Conservation (phyloP, 1,139 yeast species). For the Suhomyces bribrorum region DNA sequence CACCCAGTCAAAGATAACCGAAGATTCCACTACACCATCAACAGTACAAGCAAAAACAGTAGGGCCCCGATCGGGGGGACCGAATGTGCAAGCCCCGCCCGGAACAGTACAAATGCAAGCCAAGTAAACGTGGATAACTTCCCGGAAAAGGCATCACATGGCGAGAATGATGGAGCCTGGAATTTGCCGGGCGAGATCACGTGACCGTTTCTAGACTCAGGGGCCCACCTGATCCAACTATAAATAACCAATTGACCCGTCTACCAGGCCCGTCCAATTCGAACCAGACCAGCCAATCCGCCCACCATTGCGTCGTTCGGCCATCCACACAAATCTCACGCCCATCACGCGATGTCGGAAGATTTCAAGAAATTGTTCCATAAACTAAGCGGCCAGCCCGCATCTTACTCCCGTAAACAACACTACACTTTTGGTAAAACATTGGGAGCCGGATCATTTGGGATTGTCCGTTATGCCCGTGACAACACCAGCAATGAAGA, state of each 20-base stretch:
- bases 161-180: too few relatives aligned
- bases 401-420: constrained; percentile 61
- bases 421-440: constrained; percentile 75
- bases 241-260: not conserved
- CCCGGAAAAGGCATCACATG: too few relatives aligned
- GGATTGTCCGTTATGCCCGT: constrained; percentile 80
- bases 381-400: constrained; percentile 73
- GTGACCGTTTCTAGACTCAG: not conserved
- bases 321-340: not conserved
- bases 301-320: not conserved
- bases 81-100: too few relatives aligned
- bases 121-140: too few relatives aligned
- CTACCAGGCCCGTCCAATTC: not conserved
- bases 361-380: constrained; percentile 39
- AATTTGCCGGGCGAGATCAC: too few relatives aligned
- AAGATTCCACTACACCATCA: too few relatives aligned
- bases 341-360: constrained; percentile 7
- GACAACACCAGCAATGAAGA: constrained; percentile 59
- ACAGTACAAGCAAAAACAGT: too few relatives aligned
- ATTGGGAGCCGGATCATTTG: constrained; percentile 90
- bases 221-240: not conserved
- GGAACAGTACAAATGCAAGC: too few relatives aligned
- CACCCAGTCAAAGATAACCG: too few relatives aligned
- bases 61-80: too few relatives aligned
- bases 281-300: not conserved